phyloP scores from a whole-genome alignment of 768 basidiomycete genomes.

The Neoboletus brunneissimus region DNA sequence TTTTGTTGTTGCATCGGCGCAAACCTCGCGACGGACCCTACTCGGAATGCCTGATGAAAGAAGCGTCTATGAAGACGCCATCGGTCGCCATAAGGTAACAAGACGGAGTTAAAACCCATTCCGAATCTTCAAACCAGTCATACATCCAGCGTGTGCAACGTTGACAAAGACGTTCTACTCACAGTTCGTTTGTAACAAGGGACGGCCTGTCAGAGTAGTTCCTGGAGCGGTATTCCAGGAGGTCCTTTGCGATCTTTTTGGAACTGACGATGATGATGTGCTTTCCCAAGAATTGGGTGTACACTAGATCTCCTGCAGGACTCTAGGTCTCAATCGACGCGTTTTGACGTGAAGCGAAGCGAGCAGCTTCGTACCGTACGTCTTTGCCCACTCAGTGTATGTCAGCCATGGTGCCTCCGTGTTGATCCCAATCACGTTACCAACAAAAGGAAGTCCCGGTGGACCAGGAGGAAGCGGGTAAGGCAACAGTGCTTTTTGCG shows the following conservation, averaged over 20 bases:
- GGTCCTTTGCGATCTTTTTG: slow-evolving; percentile 39
- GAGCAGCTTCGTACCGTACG: slow-evolving; percentile 25
- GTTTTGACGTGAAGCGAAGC: background rate
- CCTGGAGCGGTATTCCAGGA: slow-evolving; percentile 44
- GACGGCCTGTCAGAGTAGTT: slow-evolving; percentile 52
- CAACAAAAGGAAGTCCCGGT: slow-evolving; percentile 34
- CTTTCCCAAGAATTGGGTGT: slow-evolving; percentile 45
- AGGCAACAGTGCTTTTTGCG: background rate
- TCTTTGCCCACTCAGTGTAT: slow-evolving; percentile 37
- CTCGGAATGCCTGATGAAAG: slow-evolving; percentile 23
- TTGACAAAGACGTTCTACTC: background rate
- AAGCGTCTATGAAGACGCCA: slow-evolving; percentile 31
- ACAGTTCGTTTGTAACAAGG: slow-evolving; percentile 17
- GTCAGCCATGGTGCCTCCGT: slow-evolving; percentile 33
- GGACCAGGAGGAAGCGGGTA: slow-evolving; percentile 36
- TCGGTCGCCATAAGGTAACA: slow-evolving; percentile 28
- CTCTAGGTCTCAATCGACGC: background rate
- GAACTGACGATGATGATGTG: slow-evolving; percentile 45
- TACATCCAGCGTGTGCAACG: background rate
- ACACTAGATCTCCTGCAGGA: slow-evolving; percentile 40
- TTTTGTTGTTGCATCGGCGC: slow-evolving; percentile 29
- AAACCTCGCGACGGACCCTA: slow-evolving; percentile 17
- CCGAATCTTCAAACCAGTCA: slow-evolving; percentile 6
- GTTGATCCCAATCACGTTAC: slow-evolving; percentile 37
- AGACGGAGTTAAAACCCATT: slow-evolving; percentile 14